Conservation (phyloP, 2,329 filamentous ascomycete genomes). For the Xylaria sp. region DNA sequence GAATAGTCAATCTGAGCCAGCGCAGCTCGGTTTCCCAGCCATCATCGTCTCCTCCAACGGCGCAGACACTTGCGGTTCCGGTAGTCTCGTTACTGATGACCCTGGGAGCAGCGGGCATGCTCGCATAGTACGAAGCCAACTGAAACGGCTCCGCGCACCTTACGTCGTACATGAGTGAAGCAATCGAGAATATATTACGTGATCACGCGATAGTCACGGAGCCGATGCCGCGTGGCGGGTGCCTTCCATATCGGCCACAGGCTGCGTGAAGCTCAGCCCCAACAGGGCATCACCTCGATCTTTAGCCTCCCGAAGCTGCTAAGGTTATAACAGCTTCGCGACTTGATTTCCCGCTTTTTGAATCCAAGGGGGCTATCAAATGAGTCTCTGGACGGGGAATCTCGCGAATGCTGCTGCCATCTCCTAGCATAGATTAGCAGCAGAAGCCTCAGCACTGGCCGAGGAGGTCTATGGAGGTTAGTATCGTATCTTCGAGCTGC, state of each 20-base stretch:
- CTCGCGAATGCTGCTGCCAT: slow-evolving; percentile 19
- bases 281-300: not conserved
- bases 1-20: too few species aligned
- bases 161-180: too few species aligned
- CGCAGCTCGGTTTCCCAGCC: too few species aligned
- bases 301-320: not conserved
- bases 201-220: too few species aligned
- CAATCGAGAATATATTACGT: too few species aligned
- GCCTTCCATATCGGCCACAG: not conserved
- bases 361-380: slow-evolving; percentile 15
- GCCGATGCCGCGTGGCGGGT: too few species aligned
- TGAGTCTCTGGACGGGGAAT: not conserved
- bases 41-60: too few species aligned
- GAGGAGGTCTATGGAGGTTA: slow-evolving; percentile 10
- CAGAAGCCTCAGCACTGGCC: slow-evolving; percentile 10
- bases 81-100: too few species aligned
- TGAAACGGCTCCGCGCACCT: too few species aligned
- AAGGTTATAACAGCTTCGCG: not conserved
- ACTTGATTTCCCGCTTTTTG: slow-evolving; percentile 2
- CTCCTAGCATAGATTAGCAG: slow-evolving; percentile 12
- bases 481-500: slow-evolving; percentile 12
- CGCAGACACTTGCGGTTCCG: too few species aligned
- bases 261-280: not conserved
- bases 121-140: too few species aligned
- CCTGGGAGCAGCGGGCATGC: too few species aligned